phyloP scores from a whole-genome alignment of 2,329 filamentous ascomycete genomes.

The Pseudocercospora musae region DNA sequence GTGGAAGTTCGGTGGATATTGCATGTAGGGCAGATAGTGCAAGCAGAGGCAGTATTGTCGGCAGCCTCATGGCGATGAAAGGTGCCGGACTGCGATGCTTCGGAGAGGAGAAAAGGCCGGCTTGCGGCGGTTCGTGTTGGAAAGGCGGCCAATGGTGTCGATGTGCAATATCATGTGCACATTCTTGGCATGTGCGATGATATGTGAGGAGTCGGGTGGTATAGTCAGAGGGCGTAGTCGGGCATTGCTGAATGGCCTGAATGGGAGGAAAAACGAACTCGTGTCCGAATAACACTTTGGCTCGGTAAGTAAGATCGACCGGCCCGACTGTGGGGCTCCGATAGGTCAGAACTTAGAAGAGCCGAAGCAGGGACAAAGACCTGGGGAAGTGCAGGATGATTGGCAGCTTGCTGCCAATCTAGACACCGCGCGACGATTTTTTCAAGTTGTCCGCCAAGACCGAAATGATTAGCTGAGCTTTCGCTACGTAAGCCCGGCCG shows the following conservation, averaged over 20 bases:
- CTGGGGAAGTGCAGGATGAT: not conserved
- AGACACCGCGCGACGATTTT: no score
- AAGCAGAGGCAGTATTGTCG: slow-evolving; percentile 1
- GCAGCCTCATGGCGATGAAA: not conserved
- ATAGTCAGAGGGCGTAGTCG: not conserved
- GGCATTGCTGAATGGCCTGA: not conserved
- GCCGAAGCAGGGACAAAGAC: not conserved
- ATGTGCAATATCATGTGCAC: not conserved
- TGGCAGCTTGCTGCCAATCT: no score
- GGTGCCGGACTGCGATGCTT: not conserved
- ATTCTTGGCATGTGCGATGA: not conserved
- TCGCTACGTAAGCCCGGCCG: no score
- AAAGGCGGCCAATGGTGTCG: not conserved
- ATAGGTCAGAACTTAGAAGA: not conserved
- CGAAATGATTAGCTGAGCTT: no score
- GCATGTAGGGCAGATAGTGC: slow-evolving; percentile 8
- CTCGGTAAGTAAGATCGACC: not conserved
- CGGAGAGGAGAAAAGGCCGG: not conserved
- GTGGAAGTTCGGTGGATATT: not conserved
- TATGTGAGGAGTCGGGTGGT: not conserved
- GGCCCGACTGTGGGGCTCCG: not conserved
- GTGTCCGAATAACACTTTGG: not conserved
- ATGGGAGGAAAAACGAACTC: no score
- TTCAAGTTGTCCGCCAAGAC: no score
- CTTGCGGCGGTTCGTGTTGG: not conserved